Conservation (phyloP, 768 basidiomycete genomes). For the Suillus hirtellus region DNA sequence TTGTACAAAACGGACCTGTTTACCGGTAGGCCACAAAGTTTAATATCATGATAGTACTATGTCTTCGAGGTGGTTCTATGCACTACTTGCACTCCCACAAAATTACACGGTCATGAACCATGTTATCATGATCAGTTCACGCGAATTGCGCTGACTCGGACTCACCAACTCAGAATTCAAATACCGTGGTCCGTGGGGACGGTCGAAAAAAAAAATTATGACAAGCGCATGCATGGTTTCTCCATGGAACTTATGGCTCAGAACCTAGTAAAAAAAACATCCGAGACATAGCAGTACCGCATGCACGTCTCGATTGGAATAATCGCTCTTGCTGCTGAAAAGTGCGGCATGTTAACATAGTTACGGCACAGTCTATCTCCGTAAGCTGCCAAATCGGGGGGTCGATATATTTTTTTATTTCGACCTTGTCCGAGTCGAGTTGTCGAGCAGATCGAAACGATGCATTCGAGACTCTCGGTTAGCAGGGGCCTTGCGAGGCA, state of each 20-base stretch:
- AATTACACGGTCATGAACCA: not conserved
- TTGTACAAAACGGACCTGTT: conserved; percentile 39
- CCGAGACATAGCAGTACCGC: not conserved
- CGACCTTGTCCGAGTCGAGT: conserved; percentile 15
- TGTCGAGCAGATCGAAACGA: conserved; percentile 12
- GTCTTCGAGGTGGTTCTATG: not conserved
- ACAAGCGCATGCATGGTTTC: conserved; percentile 7
- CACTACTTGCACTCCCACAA: not conserved
- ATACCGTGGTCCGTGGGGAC: conserved; percentile 11
- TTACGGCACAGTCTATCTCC: conserved; percentile 1
- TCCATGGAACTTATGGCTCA: conserved; percentile 5
- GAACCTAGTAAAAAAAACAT: not conserved
- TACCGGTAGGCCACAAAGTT: conserved; percentile 38
- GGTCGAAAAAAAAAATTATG: not conserved
- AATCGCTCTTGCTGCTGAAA: not conserved
- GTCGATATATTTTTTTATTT: not conserved
- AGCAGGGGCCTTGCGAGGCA: conserved; percentile 17
- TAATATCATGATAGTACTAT: conserved; percentile 22
- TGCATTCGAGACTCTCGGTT: conserved; percentile 24
- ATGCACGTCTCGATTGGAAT: not conserved
- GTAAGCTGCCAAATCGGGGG: conserved; percentile 3
- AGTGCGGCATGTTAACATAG: not conserved
- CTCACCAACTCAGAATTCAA: conserved; percentile 1
- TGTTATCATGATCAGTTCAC: not conserved
- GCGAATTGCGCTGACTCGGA: not conserved